Base-by-base conservation (phyloP, 306 rosid genomes). In the Rosa lucieae region DNA sequence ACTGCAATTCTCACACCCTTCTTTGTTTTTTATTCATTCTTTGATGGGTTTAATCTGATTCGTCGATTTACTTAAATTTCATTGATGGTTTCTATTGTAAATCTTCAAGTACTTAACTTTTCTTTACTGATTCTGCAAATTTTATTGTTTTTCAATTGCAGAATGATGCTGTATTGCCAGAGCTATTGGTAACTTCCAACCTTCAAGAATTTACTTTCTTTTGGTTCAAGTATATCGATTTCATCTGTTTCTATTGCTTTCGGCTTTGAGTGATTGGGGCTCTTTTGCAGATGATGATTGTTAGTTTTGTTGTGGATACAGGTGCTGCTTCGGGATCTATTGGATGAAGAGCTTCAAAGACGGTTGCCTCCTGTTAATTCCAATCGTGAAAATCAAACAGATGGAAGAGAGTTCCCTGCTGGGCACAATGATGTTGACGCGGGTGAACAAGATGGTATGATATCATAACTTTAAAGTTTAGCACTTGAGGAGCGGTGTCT, bases 301-400 rank as follows among this genome's bases (percentile, higher is more conserved):
- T 70, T 65, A 6, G n/a, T 73, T 72, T 8, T 56, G 49, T 59
- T 43, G 44, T 77, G 84, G 82, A 23, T 61, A 81, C 79, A 92
- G 99, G 97, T 95, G 40, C 78, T 95, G 84, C 92, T 95, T 75
- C 85, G 98, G 79, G 97, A 95, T 82, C 98, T 97, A 4, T 49
- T 82, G 1, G 98, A 90, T 81, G 99, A 91, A 69, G 98, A 95
- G 81, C 90, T 92, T 80, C 93, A 88, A 82, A 90, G 98, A 83
- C 79, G 96, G 77, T 82, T 95, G 90, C 97, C 97, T 82, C 82
- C 82, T n/a, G 82, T 18, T 53, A 86, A 81, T 67, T 20, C 56
- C 23, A 6, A 40, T n/a, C 67, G 20, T 13, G 83, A 79, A n/a
- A 43, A 17, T 67, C 76, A 53, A 79, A 73, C 23, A 9, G 76